Evolutionary conservation across 1,284 basidiomycete genomes (phyloP).

Genomic region (Sphaerobolus stellatus): DNA sequence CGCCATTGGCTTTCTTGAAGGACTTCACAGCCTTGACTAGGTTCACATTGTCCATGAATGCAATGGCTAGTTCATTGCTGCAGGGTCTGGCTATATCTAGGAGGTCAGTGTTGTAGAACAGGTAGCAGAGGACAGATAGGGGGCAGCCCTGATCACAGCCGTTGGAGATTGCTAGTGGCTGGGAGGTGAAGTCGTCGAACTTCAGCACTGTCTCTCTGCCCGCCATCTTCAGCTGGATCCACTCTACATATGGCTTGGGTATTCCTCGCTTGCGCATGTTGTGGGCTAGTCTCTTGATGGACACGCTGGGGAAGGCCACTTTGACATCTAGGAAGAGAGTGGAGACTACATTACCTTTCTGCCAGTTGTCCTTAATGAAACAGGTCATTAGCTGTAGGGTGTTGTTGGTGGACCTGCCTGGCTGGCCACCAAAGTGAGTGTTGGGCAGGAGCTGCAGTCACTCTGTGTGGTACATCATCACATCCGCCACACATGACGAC

Average conservation of each 20-base stretch:
- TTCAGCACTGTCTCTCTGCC: not conserved
- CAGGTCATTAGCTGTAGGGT: conserved; percentile 6
- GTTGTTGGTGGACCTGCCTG: conserved; percentile 12
- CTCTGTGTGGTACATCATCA: not conserved
- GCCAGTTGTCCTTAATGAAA: conserved; percentile 4
- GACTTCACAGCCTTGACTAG: too few relatives aligned
- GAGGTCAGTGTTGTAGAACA: conserved; percentile 11
- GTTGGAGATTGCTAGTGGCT: not conserved
- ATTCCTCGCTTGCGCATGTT: conserved; percentile 7
- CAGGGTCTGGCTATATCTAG: not conserved
- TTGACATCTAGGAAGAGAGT: conserved; percentile 11
- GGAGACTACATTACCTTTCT: not conserved
- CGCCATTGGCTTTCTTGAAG: not conserved
- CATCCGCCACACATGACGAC: conserved; percentile 8
- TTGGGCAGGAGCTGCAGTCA: conserved; percentile 1
- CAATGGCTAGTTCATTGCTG: not conserved
- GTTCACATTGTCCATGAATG: not conserved
- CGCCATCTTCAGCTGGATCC: not conserved
- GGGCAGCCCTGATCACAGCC: conserved; percentile 12
- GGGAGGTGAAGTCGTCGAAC: conserved; percentile 5
- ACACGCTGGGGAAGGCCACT: conserved; percentile 8
- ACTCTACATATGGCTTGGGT: not conserved
- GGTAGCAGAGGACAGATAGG: conserved; percentile 5
- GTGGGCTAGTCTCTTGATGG: not conserved
- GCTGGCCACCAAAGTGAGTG: conserved; percentile 13